A percentile compares a stretch with the other conserved stretches of the same genome.
phyloP scores from a whole-genome alignment of 163 green algal genomes.

The Prototheca cutis region DNA sequence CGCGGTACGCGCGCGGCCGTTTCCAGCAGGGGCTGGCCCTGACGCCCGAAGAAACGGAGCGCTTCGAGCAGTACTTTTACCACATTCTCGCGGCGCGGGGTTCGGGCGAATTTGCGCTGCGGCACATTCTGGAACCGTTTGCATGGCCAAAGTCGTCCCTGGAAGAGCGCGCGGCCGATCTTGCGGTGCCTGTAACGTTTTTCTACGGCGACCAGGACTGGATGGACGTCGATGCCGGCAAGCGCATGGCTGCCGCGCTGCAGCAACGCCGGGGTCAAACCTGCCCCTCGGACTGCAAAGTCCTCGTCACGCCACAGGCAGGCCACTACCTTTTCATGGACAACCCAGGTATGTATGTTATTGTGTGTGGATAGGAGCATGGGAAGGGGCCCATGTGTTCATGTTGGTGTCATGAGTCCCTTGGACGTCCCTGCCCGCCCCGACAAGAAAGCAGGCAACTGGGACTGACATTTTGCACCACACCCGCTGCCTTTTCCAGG shows the following conservation, averaged over 20 bases:
- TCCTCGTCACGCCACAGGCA: constrained; percentile 43
- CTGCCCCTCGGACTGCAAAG: constrained; percentile 10
- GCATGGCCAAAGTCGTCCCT: constrained; percentile 58
- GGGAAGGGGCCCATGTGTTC: too few relatives aligned
- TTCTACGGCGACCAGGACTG: constrained; percentile 70
- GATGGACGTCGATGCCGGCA: constrained; percentile 47
- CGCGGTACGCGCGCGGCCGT: constrained; percentile 42
- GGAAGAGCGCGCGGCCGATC: constrained; percentile 29
- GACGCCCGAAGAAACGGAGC: constrained; percentile 35
- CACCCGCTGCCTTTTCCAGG: too few relatives aligned
- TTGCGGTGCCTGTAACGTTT: constrained; percentile 64
- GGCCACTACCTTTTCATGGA: constrained; percentile 81
- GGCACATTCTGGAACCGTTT: constrained; percentile 64
- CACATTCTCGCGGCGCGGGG: constrained; percentile 38
- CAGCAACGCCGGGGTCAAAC: not conserved
- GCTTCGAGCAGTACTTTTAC: constrained; percentile 55
- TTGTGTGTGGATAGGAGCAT: too few relatives aligned
- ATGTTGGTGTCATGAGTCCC: too few relatives aligned
- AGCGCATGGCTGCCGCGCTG: constrained; percentile 22
- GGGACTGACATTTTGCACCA: too few relatives aligned
- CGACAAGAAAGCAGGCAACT: too few relatives aligned
- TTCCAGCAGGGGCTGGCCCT: constrained; percentile 41
- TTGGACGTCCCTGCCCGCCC: too few relatives aligned
- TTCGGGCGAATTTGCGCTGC: constrained; percentile 52
- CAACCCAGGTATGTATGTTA: too few relatives aligned